phyloP scores from a whole-genome alignment of 2,329 filamentous ascomycete genomes.

The Stachybotrys elegans region DNA sequence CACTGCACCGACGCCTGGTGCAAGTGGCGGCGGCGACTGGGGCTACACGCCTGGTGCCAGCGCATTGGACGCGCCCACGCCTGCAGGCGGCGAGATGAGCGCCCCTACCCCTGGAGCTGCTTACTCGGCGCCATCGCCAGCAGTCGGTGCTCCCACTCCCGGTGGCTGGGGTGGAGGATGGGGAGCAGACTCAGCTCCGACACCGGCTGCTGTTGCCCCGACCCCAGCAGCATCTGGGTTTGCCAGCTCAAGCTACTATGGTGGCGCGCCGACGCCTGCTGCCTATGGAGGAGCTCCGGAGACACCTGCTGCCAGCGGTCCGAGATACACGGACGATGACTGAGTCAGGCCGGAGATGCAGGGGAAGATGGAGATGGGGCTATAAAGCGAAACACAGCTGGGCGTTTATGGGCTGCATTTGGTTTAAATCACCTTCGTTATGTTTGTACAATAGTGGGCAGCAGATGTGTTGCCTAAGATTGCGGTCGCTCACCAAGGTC shows the following conservation, averaged over 20 bases:
- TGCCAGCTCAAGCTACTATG: slow-evolving; percentile 39
- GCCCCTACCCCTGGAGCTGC: slow-evolving; percentile 60
- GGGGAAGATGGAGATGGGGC: background rate
- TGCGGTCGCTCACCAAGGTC: too few species aligned
- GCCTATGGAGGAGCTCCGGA: slow-evolving; percentile 52
- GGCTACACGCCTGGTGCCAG: slow-evolving; percentile 50
- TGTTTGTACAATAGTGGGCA: background rate
- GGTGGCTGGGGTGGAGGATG: slow-evolving; percentile 56
- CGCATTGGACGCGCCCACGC: slow-evolving; percentile 67
- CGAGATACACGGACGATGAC: slow-evolving; percentile 50
- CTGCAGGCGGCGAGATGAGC: slow-evolving; percentile 52
- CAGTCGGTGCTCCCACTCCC: slow-evolving; percentile 63
- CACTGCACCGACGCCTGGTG: slow-evolving; percentile 55
- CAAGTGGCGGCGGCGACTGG: slow-evolving; percentile 55
- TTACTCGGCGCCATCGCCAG: slow-evolving; percentile 60
- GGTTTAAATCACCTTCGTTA: background rate
- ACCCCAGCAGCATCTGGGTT: slow-evolving; percentile 56
- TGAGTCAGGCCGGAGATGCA: slow-evolving; percentile 6
- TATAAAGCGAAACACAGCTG: too few species aligned
- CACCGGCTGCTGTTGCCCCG: slow-evolving; percentile 60
- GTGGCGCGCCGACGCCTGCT: slow-evolving; percentile 60
- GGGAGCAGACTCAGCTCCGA: slow-evolving; percentile 60
- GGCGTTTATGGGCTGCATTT: background rate
- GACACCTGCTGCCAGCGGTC: slow-evolving; percentile 56
- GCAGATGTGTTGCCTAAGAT: too few species aligned